Evolutionary conservation across 495 filamentous ascomycete genomes (phyloP), one percentile per base, ranked within the genome.

Genomic region (Evansstolkia leycettana): DNA sequence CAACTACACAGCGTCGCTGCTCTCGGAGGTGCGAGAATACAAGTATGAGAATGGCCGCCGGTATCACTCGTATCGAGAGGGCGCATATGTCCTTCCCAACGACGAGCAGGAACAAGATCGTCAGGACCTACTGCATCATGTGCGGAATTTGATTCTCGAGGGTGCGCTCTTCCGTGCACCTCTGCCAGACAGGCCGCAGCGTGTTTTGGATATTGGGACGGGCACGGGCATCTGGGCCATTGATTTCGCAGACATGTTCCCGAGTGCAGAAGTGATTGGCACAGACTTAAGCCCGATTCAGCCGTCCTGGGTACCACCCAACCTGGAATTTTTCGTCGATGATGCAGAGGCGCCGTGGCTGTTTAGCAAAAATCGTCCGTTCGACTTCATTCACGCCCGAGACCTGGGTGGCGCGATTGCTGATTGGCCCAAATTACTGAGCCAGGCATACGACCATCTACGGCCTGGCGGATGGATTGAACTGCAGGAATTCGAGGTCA

Each of bases 111-210:
- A 80, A 45, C 65, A 69, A 41, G 80, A 84, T 41, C 73, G 83
- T 18, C 72, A 85, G 34, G 74, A 77, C 31, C 57, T 86, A 33
- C 60, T 72, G 38, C 80, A 86, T 52, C 69, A 74, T 34, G 64
- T 79, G 43, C 71, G 65, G 45, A 54, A 50, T 16, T 48, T 70
- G 16, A 45, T 70, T 7, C 52, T 65, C 0, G 67, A 71, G 37
- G 74, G 69, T 9, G 59, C 61, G n/a, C 62, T 78, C 3, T 66
- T 64, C 46, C 58, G 70, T 7, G 67, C 73, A 13, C 72, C 72
- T 1, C 50, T 80, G 42, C 58, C 27, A 24, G 7, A 20, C 17
- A 45, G 12, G 2, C 16, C 15, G 8, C 13, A 26, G 32, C 55
- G 58, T 38, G 52, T 65, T 33, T 52, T 67, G 5, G 63, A 67